Evolutionary conservation across 2,329 filamentous ascomycete species (phyloP), one percentile per base, ranked within the genome.

Genomic region (Fusarium subtropicale): DNA sequence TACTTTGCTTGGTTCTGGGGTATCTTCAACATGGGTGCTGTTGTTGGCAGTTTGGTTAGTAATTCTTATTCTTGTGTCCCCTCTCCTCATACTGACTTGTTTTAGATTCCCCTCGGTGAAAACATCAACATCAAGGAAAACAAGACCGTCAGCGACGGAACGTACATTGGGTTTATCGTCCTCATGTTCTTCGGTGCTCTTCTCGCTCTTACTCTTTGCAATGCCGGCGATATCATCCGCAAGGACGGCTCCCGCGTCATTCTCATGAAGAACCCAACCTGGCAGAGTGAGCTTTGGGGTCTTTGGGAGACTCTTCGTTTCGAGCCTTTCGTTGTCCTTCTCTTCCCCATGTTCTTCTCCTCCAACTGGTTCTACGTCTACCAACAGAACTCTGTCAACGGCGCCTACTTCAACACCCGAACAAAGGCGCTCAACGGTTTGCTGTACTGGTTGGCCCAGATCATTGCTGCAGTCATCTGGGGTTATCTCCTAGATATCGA

Each of bases 1-100:
- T 97, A 93, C 80, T 97, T 97, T 78, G 92, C 92, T 66, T 90
- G 89, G 83, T 97, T 97, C 82, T 97, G 94, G 94, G 90, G 94
- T 77, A 97, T 97, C 76, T 97, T 97, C 85, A 97, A 97, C 80
- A 80, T 96, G 64, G 94, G 94, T 70, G 94, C 90, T 75, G 94
- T 97, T 64, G 92, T 97, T 79, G 94, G 94, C 66, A 90, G 90
- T 74, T 79, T 90, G 76, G 81, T 85, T 78, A 69, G 80, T 75
- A 12, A 9, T 10, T 31, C 15, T 26, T 20, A 5, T 33, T 7
- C 3, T 1, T 1, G 3, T 3, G 1, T 5, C 3, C 7, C 5
- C 2, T 9, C 5, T 33, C 0, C 41, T 24, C 12, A 4, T 16
- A 11, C 55, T 68, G n/a, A 60, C 30, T 12, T n/a, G 59, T 64